Base-by-base conservation (phyloP, 306 rosid species). In the Cicer cuneatum region DNA sequence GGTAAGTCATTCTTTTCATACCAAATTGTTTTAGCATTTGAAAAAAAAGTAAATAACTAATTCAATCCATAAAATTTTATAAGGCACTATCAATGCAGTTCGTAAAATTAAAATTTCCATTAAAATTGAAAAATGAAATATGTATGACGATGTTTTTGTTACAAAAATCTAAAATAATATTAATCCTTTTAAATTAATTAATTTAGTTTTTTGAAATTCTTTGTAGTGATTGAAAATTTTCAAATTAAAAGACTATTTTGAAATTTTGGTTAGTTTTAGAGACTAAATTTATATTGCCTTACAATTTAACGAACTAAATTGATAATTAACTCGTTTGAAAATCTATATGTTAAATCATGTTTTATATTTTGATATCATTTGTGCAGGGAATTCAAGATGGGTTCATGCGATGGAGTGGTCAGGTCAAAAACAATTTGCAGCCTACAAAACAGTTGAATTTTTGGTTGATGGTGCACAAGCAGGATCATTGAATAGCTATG, bases 371-470 rank as follows among this genome's bases (percentile, higher is more conserved):
- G 1, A 21, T 53, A 65, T 66, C 11, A n/a, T 43, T 86, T 51
- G 16, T 5, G 72, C 77, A 92, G 97, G 98, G 70, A 93, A 89
- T 83, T 89, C 86, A 29, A 89, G 89, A 47, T 93, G 96, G 97
- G 96, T 85, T 85, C 86, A 84, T 69, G 90, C 85, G 15, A 88
- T 93, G 97, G 81, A 69, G 57, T 93, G 98, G 93, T 89, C 96
- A 18, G 97, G 97, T 38, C 79, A 79, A 81, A 84, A 85, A 40
- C 68, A 75, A 8, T 93, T 90, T 66, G 80, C 7, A 35, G 64
- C 57, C 35, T 68, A 96, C 0, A 29, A 78, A 11, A 61, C 70
- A 13, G 66, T 72, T 39, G 75, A 82, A 16, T 90, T 83, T 78
- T 13, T 24, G 13, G 97, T 90, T 29, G 93, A 83, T 37, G 89